Percentiles rank a stretch among this genome's conserved stretches.
Conservation (phyloP, 345 rosid species). For the Noccaea caerulescens region DNA sequence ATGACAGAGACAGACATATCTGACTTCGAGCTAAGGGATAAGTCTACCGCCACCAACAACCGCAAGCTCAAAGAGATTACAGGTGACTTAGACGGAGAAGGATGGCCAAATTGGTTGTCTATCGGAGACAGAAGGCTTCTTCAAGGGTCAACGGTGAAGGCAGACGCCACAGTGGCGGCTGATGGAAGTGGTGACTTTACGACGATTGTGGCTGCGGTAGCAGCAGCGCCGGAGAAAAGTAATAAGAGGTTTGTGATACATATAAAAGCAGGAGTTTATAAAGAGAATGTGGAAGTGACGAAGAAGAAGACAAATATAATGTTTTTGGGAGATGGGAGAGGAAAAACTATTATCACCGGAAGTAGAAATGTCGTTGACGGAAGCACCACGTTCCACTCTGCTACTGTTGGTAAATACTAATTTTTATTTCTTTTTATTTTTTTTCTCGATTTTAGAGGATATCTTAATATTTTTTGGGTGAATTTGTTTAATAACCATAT, state of each 20-base stretch:
- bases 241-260: constrained; percentile 63
- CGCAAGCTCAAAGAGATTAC: constrained; percentile 48
- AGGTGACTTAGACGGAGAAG: constrained; percentile 27
- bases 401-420: constrained; percentile 80
- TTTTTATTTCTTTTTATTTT: background rate
- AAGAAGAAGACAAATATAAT: constrained; percentile 69
- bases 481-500: too few relatives aligned
- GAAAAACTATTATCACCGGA: constrained; percentile 68
- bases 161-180: constrained; percentile 72
- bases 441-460: background rate
- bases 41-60: constrained; percentile 33
- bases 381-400: constrained; percentile 81
- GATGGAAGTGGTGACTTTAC: constrained; percentile 79
- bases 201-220: constrained; percentile 71
- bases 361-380: constrained; percentile 74
- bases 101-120: constrained; percentile 85
- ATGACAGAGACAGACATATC: constrained; percentile 58
- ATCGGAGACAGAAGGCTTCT: constrained; percentile 66
- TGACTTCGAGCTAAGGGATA: constrained; percentile 29
- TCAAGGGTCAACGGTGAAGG: constrained; percentile 63
- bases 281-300: constrained; percentile 74
- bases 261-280: constrained; percentile 79
- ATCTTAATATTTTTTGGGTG: too few relatives aligned
- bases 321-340: constrained; percentile 84
- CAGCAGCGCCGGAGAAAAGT: constrained; percentile 70